These are phyloP conservation scores for Leptodontidium sp. DNA, from an alignment of 2,329 filamentous ascomycete species.

Conservation along the genomic window DNA sequence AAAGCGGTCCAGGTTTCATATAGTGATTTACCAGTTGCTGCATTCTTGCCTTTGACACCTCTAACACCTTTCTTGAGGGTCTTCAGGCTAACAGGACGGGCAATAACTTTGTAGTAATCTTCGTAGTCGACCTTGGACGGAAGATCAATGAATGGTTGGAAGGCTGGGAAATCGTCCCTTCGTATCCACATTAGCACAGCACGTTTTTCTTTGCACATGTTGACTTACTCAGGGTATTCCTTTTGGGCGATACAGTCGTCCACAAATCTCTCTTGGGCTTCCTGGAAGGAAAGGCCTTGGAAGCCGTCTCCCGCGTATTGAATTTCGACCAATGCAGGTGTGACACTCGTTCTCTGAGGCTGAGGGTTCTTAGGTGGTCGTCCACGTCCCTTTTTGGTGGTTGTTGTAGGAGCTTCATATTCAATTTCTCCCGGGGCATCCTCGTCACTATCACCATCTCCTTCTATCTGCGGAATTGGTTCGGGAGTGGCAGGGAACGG, in stretches of 20 bases:
- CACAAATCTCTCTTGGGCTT: slow-evolving; percentile 86
- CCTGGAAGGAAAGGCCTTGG: slow-evolving; percentile 78
- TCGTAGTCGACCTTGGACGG: slow-evolving; percentile 74
- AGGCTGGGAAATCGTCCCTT: slow-evolving; percentile 74
- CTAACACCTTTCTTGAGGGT: slow-evolving; percentile 80
- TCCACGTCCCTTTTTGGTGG: slow-evolving; percentile 38
- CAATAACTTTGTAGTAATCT: slow-evolving; percentile 88
- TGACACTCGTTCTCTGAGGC: slow-evolving; percentile 48
- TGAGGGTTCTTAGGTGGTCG: slow-evolving; percentile 40
- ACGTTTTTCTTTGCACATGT: neutral
- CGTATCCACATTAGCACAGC: slow-evolving; percentile 14
- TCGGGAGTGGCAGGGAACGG: slow-evolving; percentile 62
- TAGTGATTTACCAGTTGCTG: slow-evolving; percentile 66
- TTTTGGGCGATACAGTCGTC: slow-evolving; percentile 74
- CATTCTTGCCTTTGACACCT: slow-evolving; percentile 73
- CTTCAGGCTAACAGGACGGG: slow-evolving; percentile 80
- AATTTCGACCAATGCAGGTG: slow-evolving; percentile 57
- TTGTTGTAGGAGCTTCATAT: slow-evolving; percentile 35
- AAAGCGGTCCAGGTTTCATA: slow-evolving; percentile 86
- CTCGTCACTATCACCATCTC: slow-evolving; percentile 44
- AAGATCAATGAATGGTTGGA: slow-evolving; percentile 79
- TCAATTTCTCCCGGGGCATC: slow-evolving; percentile 42
- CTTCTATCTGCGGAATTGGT: slow-evolving; percentile 52
- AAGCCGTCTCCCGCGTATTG: slow-evolving; percentile 67
- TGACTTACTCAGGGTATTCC: slow-evolving; percentile 68